These are phyloP conservation scores for Ogataea nonfermentans DNA, from an alignment of 805 yeast genomes.

Conservation along the genomic window DNA sequence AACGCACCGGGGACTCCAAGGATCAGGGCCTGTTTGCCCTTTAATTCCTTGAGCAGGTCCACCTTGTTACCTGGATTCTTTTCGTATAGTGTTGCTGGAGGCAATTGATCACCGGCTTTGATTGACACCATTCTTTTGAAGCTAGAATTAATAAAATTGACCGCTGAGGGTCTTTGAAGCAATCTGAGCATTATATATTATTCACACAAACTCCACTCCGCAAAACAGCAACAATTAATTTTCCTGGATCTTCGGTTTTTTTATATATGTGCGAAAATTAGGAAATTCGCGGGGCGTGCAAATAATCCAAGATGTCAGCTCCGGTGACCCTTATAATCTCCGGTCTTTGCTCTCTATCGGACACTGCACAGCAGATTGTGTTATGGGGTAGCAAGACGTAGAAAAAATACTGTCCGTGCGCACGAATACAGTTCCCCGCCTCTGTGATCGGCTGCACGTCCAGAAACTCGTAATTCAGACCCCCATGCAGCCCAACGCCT, in stretches of 20 bases:
- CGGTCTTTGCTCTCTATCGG: not conserved
- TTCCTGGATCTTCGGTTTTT: not conserved
- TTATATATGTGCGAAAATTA: not conserved
- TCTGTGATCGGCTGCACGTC: slow-evolving; percentile 9
- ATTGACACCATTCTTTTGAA: slow-evolving; percentile 15
- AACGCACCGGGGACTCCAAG: slow-evolving; percentile 75
- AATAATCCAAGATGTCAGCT: slow-evolving; percentile 1
- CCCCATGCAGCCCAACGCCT: slow-evolving; percentile 54
- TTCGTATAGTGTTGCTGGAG: slow-evolving; percentile 23
- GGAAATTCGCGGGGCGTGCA: slow-evolving; percentile 5
- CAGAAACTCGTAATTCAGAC: slow-evolving; percentile 27
- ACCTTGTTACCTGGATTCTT: slow-evolving; percentile 24
- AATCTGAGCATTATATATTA: slow-evolving; percentile 5
- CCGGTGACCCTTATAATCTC: slow-evolving; percentile 1
- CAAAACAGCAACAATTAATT: slow-evolving; percentile 6
- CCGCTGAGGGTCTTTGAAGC: not conserved
- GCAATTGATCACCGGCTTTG: slow-evolving; percentile 25
- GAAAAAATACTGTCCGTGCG: not conserved
- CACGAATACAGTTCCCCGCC: not conserved
- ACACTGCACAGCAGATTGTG: slow-evolving; percentile 7
- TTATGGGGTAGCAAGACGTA: slow-evolving; percentile 2
- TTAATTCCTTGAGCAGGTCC: slow-evolving; percentile 23
- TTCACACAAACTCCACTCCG: not conserved
- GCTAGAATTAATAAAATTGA: not conserved
- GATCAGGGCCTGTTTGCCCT: slow-evolving; percentile 42